Evolutionary conservation across 2,329 filamentous ascomycete species (phyloP).

Genomic region (Myriosclerotinia duriaeana): DNA sequence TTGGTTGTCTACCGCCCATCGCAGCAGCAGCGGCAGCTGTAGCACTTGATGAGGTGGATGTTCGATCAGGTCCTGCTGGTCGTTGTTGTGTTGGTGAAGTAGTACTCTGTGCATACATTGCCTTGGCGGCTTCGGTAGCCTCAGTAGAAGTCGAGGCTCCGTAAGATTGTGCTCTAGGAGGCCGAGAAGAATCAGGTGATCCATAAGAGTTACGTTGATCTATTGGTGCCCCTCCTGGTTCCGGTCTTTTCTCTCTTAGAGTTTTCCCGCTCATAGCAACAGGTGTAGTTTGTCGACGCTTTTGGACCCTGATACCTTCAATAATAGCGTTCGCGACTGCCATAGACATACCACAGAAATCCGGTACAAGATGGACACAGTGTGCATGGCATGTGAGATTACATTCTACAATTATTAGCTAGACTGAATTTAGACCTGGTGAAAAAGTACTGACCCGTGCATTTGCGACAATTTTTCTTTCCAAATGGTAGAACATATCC

Average conservation of each 20-base stretch:
- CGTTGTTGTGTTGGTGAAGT: conserved; percentile 48
- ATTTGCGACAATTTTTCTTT: conserved; percentile 92
- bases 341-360: conserved; percentile 99
- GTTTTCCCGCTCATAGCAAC: conserved; percentile 35
- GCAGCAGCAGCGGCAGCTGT: conserved; percentile 56
- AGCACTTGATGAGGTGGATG: conserved; percentile 51
- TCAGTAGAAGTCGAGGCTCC: conserved; percentile 48
- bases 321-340: conserved; percentile 92
- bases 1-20: conserved; percentile 39
- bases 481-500: conserved; percentile 94
- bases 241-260: conserved; percentile 34
- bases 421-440: conserved; percentile 9
- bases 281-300: conserved; percentile 55
- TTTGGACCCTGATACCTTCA: conserved; percentile 78
- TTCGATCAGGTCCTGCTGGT: conserved; percentile 53
- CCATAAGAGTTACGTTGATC: conserved; percentile 38
- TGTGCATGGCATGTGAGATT: conserved; percentile 84
- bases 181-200: conserved; percentile 34
- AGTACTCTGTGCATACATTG: conserved; percentile 56
- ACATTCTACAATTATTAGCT: conserved; percentile 64
- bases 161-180: conserved; percentile 42
- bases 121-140: conserved; percentile 63
- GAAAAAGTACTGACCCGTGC: conserved; percentile 61
- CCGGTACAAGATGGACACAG: conserved; percentile 92
- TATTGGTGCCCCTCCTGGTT: conserved; percentile 23